Base-by-base conservation (phyloP, 225 moss, liverwort and hornwort genomes). In the Neckera pumila region DNA sequence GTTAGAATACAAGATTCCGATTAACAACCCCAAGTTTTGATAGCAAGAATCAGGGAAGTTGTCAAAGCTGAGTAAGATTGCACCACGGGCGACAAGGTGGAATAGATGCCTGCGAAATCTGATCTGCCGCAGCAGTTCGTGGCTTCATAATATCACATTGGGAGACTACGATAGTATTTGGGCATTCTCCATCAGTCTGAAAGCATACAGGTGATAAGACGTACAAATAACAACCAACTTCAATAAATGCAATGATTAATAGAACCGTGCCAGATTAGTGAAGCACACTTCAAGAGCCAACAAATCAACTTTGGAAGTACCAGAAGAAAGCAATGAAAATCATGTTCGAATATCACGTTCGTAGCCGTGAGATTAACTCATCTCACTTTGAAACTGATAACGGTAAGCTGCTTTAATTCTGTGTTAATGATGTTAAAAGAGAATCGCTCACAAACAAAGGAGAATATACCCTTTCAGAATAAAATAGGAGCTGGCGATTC, bases 81-180 rank as follows among this genome's bases (percentile, higher is more conserved):
- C 38, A 7, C 76, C 45, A 81, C 51, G 38, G 54, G 72, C 73
- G 58, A 85, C 45, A 84, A 77, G 84, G 67, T 64, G 64, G 79
- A 83, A 81, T 16, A 91, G 58, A 77, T 95, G 92, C 97, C 95
- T 97, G 96, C 53, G 96, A 98, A 64, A 98, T 98, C 47, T 96
- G 96, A 79, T 97, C 95, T 66, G 96, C 96, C 87, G 95, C 93
- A 91, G 98, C 95, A 76, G 88, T 90, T 87, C 98, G 95, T 62
- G 94, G 98, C 91, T 95, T 98, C 91, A 97, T 92, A 60, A 98
- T 94, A 82, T 98, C 98, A 87, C 98, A 98, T 79, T 97, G 97
- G 43, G 95, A 90, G 72, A 98, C 95, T 62, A 98, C 97, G 87
- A 98, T 90, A 58, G 98, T 98, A 86, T 98, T 98, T 11, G 98